A percentile compares a stretch with the other conserved stretches of the same genome.
phyloP scores from a whole-genome alignment of 2,329 filamentous ascomycete species.

The Hortaea sp. region DNA sequence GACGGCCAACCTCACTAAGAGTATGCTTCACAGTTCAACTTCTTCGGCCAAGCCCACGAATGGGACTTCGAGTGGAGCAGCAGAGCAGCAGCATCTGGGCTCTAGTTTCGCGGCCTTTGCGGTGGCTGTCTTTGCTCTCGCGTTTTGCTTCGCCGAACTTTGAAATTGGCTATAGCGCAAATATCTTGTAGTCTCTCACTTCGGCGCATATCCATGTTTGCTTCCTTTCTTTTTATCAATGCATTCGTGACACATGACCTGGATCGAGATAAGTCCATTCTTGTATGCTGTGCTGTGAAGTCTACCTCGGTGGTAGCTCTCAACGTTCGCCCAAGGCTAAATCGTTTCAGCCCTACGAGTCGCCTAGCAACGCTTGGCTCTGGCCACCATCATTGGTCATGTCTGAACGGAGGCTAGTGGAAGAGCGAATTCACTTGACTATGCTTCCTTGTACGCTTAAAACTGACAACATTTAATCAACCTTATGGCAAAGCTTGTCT shows the following conservation, averaged over 20 bases:
- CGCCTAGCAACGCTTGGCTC: neutral
- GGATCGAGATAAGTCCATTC: no score
- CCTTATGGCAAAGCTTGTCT: neutral
- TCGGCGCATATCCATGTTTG: neutral
- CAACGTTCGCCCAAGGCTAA: neutral
- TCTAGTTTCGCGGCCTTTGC: constrained; percentile 2
- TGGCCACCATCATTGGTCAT: neutral
- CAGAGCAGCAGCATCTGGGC: neutral
- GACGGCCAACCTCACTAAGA: neutral
- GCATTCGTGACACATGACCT: no score
- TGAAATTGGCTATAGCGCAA: neutral
- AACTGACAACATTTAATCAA: neutral
- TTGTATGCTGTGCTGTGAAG: no score
- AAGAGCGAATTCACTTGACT: neutral
- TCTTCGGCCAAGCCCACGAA: constrained; percentile 1
- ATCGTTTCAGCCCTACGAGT: neutral
- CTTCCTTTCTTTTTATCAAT: neutral
- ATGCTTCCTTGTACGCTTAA: neutral
- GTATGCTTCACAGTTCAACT: constrained; percentile 2
- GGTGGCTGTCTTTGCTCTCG: constrained; percentile 1
- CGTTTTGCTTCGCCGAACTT: constrained; percentile 4
- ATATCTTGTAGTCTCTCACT: neutral
- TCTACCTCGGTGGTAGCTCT: neutral
- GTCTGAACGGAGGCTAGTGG: neutral
- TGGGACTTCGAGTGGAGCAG: neutral